These are phyloP conservation scores for Camelina neglecta DNA, from an alignment of 345 rosid genomes.

Conservation along the genomic window DNA sequence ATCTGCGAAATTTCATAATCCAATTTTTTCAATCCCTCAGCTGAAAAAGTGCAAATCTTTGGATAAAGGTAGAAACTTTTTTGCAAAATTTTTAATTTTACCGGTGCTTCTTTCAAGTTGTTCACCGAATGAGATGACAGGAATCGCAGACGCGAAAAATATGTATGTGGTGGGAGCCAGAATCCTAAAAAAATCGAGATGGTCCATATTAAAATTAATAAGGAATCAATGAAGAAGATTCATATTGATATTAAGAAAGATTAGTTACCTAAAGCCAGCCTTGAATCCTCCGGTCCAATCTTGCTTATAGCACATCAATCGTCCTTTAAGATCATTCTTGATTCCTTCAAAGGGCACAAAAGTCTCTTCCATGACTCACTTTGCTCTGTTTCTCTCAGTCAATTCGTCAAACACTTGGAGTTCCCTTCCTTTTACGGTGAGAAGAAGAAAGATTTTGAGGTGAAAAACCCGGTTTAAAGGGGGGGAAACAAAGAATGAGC, in stretches of 20 bases:
- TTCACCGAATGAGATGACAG: slow-evolving; percentile 98
- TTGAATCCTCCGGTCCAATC: slow-evolving; percentile 90
- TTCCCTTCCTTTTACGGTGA: neutral
- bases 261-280: slow-evolving; percentile 77
- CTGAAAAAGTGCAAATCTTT: slow-evolving; percentile 6
- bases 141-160: slow-evolving; percentile 97
- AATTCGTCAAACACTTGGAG: slow-evolving; percentile 45
- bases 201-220: neutral
- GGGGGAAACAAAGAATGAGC: slow-evolving; percentile 22
- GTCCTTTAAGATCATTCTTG: slow-evolving; percentile 81
- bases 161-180: slow-evolving; percentile 98
- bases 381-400: slow-evolving; percentile 33
- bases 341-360: slow-evolving; percentile 90
- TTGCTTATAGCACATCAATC: slow-evolving; percentile 87
- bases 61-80: slow-evolving; percentile 19
- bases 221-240: neutral
- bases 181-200: slow-evolving; percentile 60
- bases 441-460: slow-evolving; percentile 16
- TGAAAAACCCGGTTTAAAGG: slow-evolving; percentile 34
- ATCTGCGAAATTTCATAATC: slow-evolving; percentile 48
- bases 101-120: slow-evolving; percentile 92
- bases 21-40: slow-evolving; percentile 2
- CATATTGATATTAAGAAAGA: neutral
- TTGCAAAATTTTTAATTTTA: slow-evolving; percentile 28
- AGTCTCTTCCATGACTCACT: slow-evolving; percentile 79